A percentile compares a stretch with the other conserved stretches of the same genome.
phyloP scores from a whole-genome alignment of 768 basidiomycete species.

The Postia placenta region DNA sequence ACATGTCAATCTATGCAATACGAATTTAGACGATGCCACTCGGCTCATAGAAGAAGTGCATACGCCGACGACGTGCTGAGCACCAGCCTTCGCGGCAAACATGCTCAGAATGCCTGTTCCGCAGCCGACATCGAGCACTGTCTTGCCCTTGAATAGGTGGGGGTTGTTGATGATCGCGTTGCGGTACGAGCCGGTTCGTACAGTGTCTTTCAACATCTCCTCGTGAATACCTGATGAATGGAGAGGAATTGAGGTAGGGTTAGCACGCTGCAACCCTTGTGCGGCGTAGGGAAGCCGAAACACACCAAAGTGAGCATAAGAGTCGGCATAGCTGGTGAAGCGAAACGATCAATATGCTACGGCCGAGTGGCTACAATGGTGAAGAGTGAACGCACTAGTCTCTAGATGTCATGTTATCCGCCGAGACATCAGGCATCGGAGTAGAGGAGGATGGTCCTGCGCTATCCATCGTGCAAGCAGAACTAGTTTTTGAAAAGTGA shows the following conservation, averaged over 20 bases:
- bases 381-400: constrained; percentile 62
- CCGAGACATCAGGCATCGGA: constrained; percentile 17
- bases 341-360: not conserved
- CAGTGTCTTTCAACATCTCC: constrained; percentile 97
- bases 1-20: constrained; percentile 87
- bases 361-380: not conserved
- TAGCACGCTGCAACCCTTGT: not conserved
- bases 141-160: constrained; percentile 95
- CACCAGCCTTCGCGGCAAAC: constrained; percentile 97
- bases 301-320: constrained; percentile 89
- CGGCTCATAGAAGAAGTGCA: constrained; percentile 20
- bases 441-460: constrained; percentile 24
- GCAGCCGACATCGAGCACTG: constrained; percentile 96
- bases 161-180: constrained; percentile 90
- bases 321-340: constrained; percentile 79
- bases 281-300: not conserved
- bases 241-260: not conserved
- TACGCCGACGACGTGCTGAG: constrained; percentile 89
- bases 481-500: not conserved
- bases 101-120: constrained; percentile 97
- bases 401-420: constrained; percentile 60
- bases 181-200: constrained; percentile 94
- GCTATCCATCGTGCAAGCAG: constrained; percentile 16
- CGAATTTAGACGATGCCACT: not conserved
- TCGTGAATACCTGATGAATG: constrained; percentile 82